Percentiles rank a stretch among this genome's conserved stretches.
These are phyloP conservation scores for Fagopyrum tataricum DNA, from an alignment of 148 eudicot species.

Conservation along the genomic window DNA sequence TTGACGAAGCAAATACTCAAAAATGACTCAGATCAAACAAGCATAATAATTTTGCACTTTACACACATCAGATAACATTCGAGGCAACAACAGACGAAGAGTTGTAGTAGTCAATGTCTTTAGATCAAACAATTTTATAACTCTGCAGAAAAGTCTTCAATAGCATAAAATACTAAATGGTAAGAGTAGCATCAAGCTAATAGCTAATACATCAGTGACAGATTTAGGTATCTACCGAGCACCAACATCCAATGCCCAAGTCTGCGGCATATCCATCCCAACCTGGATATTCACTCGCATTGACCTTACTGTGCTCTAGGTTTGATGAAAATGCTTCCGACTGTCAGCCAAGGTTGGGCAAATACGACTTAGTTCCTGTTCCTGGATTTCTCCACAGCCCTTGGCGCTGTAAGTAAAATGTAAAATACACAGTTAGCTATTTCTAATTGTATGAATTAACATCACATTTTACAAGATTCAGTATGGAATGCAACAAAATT, in stretches of 20 bases:
- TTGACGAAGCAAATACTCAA: background rate
- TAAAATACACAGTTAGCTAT: background rate
- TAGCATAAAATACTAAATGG: background rate
- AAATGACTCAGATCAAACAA: background rate
- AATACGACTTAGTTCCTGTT: conserved; percentile 18
- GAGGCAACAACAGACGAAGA: background rate
- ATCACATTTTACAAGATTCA: background rate
- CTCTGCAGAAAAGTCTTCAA: background rate
- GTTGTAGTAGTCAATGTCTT: background rate
- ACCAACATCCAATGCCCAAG: background rate
- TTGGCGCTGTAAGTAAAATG: conserved; percentile 28
- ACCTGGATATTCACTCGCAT: too few relatives aligned
- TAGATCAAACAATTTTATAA: background rate
- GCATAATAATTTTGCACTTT: background rate
- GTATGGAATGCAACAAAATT: background rate
- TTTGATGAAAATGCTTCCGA: background rate
- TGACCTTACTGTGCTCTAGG: background rate
- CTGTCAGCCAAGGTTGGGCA: conserved; percentile 7
- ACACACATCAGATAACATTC: background rate
- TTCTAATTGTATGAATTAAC: background rate
- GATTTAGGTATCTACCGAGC: background rate
- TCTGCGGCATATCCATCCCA: background rate
- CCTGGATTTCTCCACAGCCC: conserved; percentile 25
- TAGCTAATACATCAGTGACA: background rate
- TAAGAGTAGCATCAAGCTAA: background rate